Conservation (phyloP, 1,284 basidiomycete species). For the Austropuccinia psidii region DNA sequence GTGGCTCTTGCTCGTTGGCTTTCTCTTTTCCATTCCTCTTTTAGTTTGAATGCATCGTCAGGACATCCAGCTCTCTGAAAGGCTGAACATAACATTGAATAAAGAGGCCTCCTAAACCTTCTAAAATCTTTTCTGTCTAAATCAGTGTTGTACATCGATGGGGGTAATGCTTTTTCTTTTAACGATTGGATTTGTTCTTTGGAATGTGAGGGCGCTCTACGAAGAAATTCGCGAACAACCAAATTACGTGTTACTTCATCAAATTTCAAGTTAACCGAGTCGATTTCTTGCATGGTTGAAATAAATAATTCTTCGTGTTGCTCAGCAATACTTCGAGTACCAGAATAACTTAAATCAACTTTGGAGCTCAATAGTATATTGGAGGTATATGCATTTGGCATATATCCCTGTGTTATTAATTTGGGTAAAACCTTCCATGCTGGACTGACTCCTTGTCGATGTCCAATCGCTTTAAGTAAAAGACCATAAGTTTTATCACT, state of each 20-base stretch:
- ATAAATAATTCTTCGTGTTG: background rate
- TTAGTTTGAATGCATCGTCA: slow-evolving; percentile 7
- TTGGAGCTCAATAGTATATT: slow-evolving; percentile 32
- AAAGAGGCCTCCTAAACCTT: slow-evolving; percentile 28
- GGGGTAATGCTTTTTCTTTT: background rate
- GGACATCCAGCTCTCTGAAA: slow-evolving; percentile 8
- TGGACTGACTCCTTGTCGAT: background rate
- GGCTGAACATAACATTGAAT: slow-evolving; percentile 31
- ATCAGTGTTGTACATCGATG: background rate
- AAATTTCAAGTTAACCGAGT: slow-evolving; percentile 15
- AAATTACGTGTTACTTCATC: slow-evolving; percentile 33
- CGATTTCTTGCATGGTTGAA: slow-evolving; percentile 4
- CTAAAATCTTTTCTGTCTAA: slow-evolving; percentile 23
- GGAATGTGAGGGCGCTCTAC: slow-evolving; percentile 8
- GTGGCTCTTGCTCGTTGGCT: slow-evolving; percentile 4
- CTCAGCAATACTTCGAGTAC: background rate
- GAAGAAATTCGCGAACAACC: slow-evolving; percentile 12
- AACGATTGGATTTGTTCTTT: slow-evolving; percentile 10
- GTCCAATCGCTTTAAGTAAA: slow-evolving; percentile 18
- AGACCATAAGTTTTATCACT: slow-evolving; percentile 23
- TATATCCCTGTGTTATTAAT: slow-evolving; percentile 7
- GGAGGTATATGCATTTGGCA: slow-evolving; percentile 16
- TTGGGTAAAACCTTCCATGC: slow-evolving; percentile 5
- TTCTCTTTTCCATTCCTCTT: slow-evolving; percentile 23
- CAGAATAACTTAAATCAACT: background rate